Evolutionary conservation across 805 yeast species (phyloP).

Genomic region (Metschnikowia aberdeeniae): DNA sequence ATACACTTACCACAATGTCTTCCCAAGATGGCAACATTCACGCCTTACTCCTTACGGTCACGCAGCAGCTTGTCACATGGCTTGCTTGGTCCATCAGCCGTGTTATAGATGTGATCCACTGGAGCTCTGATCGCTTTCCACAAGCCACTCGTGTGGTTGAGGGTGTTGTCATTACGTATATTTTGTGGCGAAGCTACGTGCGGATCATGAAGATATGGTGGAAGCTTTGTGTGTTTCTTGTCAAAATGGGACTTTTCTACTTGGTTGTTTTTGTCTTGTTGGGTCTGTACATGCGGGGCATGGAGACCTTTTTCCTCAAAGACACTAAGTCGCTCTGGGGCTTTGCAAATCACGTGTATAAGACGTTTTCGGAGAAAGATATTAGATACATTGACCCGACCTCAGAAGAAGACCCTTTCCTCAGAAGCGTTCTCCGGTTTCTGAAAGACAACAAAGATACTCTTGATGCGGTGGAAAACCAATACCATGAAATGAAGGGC

Average conservation of each 20-base stretch:
- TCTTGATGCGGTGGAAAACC: background rate
- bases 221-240: conserved; percentile 6
- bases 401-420: background rate
- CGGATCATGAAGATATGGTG: conserved; percentile 14
- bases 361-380: background rate
- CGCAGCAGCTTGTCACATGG: background rate
- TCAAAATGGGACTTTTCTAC: conserved; percentile 6
- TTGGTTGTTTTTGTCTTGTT: background rate
- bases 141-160: conserved; percentile 6
- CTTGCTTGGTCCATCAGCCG: background rate
- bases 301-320: conserved; percentile 8
- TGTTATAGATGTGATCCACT: background rate
- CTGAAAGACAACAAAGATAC: background rate
- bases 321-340: conserved; percentile 4
- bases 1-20: conserved; percentile 3
- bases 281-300: conserved; percentile 12
- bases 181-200: conserved; percentile 7
- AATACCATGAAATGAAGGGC: background rate
- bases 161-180: conserved; percentile 6
- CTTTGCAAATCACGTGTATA: background rate
- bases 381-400: background rate
- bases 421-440: background rate
- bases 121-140: conserved; percentile 4
- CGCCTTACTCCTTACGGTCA: background rate
- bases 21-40: conserved; percentile 1